Percentiles rank a stretch among this genome's conserved stretches.
phyloP scores from a whole-genome alignment of 495 filamentous ascomycete species.

The Letharia columbiana region DNA sequence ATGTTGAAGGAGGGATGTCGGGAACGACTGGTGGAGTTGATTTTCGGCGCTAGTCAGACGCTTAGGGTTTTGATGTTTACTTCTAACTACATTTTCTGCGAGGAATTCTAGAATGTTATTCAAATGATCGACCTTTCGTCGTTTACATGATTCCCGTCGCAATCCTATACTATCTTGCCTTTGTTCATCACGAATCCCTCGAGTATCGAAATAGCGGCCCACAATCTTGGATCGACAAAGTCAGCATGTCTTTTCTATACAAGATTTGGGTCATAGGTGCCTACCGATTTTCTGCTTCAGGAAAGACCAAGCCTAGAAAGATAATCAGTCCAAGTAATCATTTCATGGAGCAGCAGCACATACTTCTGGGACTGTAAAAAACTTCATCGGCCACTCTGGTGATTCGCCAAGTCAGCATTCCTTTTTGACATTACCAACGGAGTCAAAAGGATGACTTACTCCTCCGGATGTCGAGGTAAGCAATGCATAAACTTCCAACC shows the following conservation, averaged over 20 bases:
- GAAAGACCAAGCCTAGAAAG: constrained; percentile 57
- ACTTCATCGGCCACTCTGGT: constrained; percentile 71
- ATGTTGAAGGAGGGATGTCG: background rate
- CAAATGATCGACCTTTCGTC: background rate
- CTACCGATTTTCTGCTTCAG: constrained; percentile 80
- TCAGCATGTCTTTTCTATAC: background rate
- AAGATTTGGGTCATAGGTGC: background rate
- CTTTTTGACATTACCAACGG: background rate
- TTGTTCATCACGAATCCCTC: constrained; percentile 89
- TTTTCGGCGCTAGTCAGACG: background rate
- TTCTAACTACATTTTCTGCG: background rate
- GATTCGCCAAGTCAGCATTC: background rate
- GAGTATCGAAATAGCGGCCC: constrained; percentile 76
- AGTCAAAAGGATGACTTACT: constrained; percentile 30
- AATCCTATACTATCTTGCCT: constrained; percentile 53
- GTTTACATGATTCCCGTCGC: background rate
- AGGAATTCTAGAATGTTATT: background rate
- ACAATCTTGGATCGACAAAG: constrained; percentile 37
- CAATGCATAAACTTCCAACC: constrained; percentile 99
- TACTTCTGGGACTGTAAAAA: constrained; percentile 66
- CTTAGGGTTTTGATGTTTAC: constrained; percentile 2
- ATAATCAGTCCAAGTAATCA: background rate
- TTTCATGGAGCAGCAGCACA: constrained; percentile 20
- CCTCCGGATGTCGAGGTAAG: constrained; percentile 84
- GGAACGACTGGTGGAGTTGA: background rate